Percentiles rank a stretch among this genome's conserved stretches.
Evolutionary conservation across 2,329 filamentous ascomycete genomes (phyloP).

Genomic region (Colletotrichum salicis): DNA sequence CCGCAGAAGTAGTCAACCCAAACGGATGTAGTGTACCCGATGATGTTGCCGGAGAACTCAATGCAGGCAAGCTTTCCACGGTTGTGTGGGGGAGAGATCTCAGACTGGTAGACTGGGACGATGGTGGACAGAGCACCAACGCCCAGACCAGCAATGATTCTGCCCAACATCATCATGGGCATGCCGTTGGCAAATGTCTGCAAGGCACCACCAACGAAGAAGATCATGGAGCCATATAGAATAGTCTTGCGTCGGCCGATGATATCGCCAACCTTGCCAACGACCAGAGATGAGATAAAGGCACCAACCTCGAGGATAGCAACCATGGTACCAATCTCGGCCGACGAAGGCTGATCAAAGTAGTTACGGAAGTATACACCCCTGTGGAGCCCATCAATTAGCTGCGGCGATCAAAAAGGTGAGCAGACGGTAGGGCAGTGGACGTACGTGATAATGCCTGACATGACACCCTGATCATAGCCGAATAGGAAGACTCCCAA

Average conservation of each 20-base stretch:
- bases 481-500: slow-evolving; percentile 89
- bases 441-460: slow-evolving; percentile 73
- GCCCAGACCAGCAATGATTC: slow-evolving; percentile 85
- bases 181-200: slow-evolving; percentile 86
- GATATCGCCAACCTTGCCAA: slow-evolving; percentile 90
- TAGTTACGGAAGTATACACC: slow-evolving; percentile 90
- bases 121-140: slow-evolving; percentile 92
- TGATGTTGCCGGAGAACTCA: slow-evolving; percentile 97
- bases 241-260: slow-evolving; percentile 92
- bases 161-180: slow-evolving; percentile 87
- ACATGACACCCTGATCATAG: slow-evolving; percentile 93
- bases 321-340: slow-evolving; percentile 95
- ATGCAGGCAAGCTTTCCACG: slow-evolving; percentile 96
- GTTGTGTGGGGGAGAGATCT: slow-evolving; percentile 96
- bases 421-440: background rate
- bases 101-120: slow-evolving; percentile 92
- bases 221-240: slow-evolving; percentile 90
- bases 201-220: slow-evolving; percentile 83
- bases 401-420: background rate
- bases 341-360: slow-evolving; percentile 87
- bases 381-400: slow-evolving; percentile 56
- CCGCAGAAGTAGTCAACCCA: slow-evolving; percentile 99
- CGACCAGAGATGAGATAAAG: slow-evolving; percentile 85
- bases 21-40: slow-evolving; percentile 93
- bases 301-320: slow-evolving; percentile 96